Evolutionary conservation across 495 filamentous ascomycete species (phyloP).

Genomic region (Talaromyces proteolyticus): DNA sequence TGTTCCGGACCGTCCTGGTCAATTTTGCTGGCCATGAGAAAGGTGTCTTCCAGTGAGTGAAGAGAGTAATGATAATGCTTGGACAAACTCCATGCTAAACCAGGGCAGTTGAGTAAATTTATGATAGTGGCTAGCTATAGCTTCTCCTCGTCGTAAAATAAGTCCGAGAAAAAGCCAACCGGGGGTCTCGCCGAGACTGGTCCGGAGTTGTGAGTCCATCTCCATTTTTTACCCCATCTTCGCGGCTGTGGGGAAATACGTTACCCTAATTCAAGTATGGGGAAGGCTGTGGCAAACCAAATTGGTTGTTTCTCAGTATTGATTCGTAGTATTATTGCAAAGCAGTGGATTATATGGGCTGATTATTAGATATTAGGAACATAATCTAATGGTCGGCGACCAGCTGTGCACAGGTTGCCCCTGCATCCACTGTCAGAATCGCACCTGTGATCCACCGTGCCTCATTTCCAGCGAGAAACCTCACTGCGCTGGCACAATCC

Average conservation of each 20-base stretch:
- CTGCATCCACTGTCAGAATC: slow-evolving; percentile 43
- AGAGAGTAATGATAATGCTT: neutral
- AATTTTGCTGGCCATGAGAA: neutral
- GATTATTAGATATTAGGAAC: neutral
- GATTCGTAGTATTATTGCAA: too few species aligned
- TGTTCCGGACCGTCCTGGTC: neutral
- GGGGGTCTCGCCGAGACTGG: neutral
- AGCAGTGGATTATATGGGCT: too few species aligned
- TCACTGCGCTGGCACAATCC: slow-evolving; percentile 34
- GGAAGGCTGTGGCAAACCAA: too few species aligned
- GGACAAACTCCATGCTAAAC: neutral
- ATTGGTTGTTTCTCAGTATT: too few species aligned
- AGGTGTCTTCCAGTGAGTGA: neutral
- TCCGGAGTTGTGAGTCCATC: neutral
- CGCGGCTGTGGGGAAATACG: neutral
- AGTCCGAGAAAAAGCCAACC: neutral
- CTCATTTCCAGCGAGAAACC: slow-evolving; percentile 39
- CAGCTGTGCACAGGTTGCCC: slow-evolving; percentile 20
- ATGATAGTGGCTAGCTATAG: neutral
- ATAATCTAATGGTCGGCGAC: neutral
- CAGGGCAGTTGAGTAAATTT: neutral
- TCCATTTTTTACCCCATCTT: neutral
- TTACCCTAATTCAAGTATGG: neutral
- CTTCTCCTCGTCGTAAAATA: neutral
- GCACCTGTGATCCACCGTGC: slow-evolving; percentile 46